Evolutionary conservation across 768 basidiomycete species (phyloP), one percentile per base, ranked within the genome.

Genomic region (Mycena rosella): DNA sequence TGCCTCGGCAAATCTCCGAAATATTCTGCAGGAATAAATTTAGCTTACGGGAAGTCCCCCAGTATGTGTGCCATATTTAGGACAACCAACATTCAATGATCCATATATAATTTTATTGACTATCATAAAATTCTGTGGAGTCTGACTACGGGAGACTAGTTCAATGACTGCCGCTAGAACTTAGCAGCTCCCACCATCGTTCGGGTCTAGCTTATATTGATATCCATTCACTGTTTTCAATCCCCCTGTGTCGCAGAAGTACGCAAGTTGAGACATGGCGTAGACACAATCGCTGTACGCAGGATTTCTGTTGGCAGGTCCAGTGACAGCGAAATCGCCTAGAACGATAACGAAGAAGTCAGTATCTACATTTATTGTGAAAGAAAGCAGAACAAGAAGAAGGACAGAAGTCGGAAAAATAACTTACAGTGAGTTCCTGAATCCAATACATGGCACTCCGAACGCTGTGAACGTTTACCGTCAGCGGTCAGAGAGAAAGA

Each of bases 151-250:
- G n/a, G n/a, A n/a, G n/a, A n/a, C n/a, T n/a, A n/a, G n/a, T n/a
- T n/a, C n/a, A n/a, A n/a, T n/a, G n/a, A n/a, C n/a, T n/a, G n/a
- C n/a, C n/a, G n/a, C n/a, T n/a, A n/a, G n/a, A n/a, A n/a, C n/a
- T 48, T 36, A 59, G 17, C 57, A 59, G 57, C 30, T 59, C 57
- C 57, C 57, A 11, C 57, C 57, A 48, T 59, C 57, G 45, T 59
- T 59, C 26, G 57, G 57, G 57, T 59, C 57, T 3, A 59, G 45
- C 45, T 59, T 59, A 17, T 59, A 59, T 29, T 59, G 57, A 59
- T 59, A 48, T 10, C 57, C 57, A 34, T 30, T 32, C 30, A 22
- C 7, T 4, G 57, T 59, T 18, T 48, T 32, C 57, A 59, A 36
- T 36, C 56, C 57, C 44, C 44, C 57, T 10, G 29, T 20, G 17